Evolutionary conservation across 306 rosid species (phyloP).

Genomic region (Chamaecrista fasciculata): DNA sequence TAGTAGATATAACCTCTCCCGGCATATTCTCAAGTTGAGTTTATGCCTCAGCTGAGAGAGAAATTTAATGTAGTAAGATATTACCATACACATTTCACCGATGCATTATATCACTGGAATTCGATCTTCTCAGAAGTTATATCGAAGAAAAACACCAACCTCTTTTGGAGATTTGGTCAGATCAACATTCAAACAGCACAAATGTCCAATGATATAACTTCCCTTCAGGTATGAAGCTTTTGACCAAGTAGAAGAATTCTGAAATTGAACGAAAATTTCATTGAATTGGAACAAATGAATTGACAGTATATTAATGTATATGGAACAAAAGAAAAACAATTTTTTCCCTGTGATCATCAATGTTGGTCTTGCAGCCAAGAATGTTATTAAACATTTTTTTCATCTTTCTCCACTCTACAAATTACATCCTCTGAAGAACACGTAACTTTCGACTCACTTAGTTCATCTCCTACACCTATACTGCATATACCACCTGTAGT

Average conservation of each 20-base stretch:
- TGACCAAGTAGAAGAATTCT: constrained; percentile 39
- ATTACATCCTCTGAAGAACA: constrained; percentile 58
- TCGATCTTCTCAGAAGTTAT: constrained; percentile 27
- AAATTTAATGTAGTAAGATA: background rate
- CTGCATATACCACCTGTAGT: constrained; percentile 38
- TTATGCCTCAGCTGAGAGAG: background rate
- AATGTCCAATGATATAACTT: constrained; percentile 16
- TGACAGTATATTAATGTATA: constrained; percentile 47
- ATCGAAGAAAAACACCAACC: constrained; percentile 44
- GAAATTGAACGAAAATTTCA: constrained; percentile 62
- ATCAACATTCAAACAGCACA: constrained; percentile 38
- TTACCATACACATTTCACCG: background rate
- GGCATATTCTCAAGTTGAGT: background rate
- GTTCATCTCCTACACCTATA: constrained; percentile 52
- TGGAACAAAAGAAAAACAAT: constrained; percentile 36
- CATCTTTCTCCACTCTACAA: constrained; percentile 61
- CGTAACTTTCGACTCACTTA: constrained; percentile 46
- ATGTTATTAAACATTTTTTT: constrained; percentile 57
- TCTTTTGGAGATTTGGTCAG: constrained; percentile 41
- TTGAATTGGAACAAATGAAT: constrained; percentile 67
- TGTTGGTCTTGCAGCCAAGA: constrained; percentile 56
- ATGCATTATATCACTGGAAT: constrained; percentile 20
- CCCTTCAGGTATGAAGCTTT: constrained; percentile 20
- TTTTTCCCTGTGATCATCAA: constrained; percentile 56
- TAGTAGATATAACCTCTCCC: background rate